These are phyloP conservation scores for Phytophthora sp. DNA, from an alignment of 352 stramenopile species.

Conservation along the genomic window DNA sequence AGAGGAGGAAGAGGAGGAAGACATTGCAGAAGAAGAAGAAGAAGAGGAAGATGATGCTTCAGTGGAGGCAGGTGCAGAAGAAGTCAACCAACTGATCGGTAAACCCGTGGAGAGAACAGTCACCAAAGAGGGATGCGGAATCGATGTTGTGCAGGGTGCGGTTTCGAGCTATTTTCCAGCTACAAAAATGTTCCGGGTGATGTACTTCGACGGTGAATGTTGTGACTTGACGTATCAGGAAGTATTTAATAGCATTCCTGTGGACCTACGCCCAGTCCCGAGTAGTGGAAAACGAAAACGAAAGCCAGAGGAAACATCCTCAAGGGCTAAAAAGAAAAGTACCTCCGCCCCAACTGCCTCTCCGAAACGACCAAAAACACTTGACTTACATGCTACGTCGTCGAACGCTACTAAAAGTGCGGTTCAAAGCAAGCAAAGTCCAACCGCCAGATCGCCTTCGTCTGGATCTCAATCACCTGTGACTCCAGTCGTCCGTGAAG, in stretches of 20 bases:
- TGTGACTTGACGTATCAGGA: slow-evolving; percentile 68
- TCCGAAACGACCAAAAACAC: slow-evolving; percentile 39
- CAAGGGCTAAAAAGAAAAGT: slow-evolving; percentile 11
- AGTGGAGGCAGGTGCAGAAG: slow-evolving; percentile 25
- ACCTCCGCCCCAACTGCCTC: slow-evolving; percentile 27
- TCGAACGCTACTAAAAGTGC: slow-evolving; percentile 11
- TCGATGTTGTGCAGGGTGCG: slow-evolving; percentile 48
- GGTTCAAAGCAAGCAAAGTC: slow-evolving; percentile 12
- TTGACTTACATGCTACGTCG: slow-evolving; percentile 21
- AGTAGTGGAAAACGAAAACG: slow-evolving; percentile 51
- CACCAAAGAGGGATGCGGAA: slow-evolving; percentile 32
- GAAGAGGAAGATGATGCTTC: slow-evolving; percentile 17
- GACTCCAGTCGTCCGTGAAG: slow-evolving; percentile 18
- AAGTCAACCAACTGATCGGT: slow-evolving; percentile 56
- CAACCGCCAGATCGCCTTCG: slow-evolving; percentile 4
- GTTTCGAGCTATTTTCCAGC: slow-evolving; percentile 80
- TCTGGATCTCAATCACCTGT: slow-evolving; percentile 14
- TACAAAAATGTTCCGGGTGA: slow-evolving; percentile 75
- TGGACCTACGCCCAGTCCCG: slow-evolving; percentile 29
- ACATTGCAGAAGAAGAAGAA: slow-evolving; percentile 23
- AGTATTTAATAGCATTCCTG: slow-evolving; percentile 64
- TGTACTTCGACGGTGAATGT: slow-evolving; percentile 61
- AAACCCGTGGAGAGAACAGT: slow-evolving; percentile 48
- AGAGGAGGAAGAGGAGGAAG: slow-evolving; percentile 25
- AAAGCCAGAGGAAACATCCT: slow-evolving; percentile 27